Evolutionary conservation across 2,329 filamentous ascomycete genomes (phyloP).

Genomic region (Orbilia oligospora): DNA sequence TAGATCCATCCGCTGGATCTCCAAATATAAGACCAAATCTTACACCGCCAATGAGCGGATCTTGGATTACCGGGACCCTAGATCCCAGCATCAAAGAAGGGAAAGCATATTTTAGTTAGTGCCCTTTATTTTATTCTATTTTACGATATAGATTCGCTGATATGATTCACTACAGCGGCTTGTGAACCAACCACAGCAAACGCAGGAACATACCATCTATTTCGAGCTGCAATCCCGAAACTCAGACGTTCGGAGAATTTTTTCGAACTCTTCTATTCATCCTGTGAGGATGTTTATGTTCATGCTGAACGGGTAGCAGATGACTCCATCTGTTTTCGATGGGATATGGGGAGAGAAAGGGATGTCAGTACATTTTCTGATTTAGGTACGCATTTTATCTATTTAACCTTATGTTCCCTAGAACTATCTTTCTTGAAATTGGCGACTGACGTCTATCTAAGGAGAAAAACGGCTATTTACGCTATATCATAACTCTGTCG

Average conservation of each 20-base stretch:
- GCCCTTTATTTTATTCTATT: neutral
- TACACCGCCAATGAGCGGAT: constrained; percentile 27
- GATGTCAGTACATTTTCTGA: neutral
- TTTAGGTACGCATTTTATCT: constrained; percentile 17
- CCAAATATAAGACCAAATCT: constrained; percentile 41
- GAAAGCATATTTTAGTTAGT: constrained; percentile 42
- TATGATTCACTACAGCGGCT: neutral
- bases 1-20: constrained; percentile 20
- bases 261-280: constrained; percentile 12
- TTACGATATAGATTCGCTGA: neutral
- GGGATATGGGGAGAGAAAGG: constrained; percentile 36
- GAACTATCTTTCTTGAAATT: neutral
- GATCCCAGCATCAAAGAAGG: constrained; percentile 1
- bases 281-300: constrained; percentile 37
- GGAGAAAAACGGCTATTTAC: constrained; percentile 39
- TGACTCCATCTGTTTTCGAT: constrained; percentile 44
- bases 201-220: constrained; percentile 23
- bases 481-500: constrained; percentile 48
- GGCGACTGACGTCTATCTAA: neutral
- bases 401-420: too few relatives aligned
- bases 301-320: constrained; percentile 33
- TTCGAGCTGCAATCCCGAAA: constrained; percentile 16
- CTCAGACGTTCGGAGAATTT: neutral
- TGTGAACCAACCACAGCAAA: constrained; percentile 25
- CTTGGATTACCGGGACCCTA: constrained; percentile 28